Evolutionary conservation across 1,284 basidiomycete genomes (phyloP).

Genomic region (Papiliotrema flavescens): DNA sequence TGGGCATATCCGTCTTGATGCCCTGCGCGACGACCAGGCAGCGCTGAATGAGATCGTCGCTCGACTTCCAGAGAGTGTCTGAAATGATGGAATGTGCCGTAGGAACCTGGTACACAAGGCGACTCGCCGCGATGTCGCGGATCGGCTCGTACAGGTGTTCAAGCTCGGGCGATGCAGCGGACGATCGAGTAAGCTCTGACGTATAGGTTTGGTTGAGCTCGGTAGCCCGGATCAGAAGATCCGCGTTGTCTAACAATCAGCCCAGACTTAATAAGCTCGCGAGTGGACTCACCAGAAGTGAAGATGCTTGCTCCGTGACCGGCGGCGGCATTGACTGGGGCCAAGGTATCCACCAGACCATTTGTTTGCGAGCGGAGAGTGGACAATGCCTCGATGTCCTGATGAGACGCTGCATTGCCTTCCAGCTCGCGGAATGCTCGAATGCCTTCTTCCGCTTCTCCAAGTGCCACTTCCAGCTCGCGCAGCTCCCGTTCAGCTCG

Average conservation of each 20-base stretch:
- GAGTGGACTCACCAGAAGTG: neutral
- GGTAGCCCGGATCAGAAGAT: too few relatives aligned
- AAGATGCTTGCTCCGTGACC: too few relatives aligned
- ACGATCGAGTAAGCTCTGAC: too few relatives aligned
- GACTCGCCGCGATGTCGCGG: neutral
- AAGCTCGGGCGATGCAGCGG: conserved; percentile 1
- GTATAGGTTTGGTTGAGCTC: too few relatives aligned
- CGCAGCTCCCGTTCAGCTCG: conserved; percentile 17
- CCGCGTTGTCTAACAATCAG: too few relatives aligned
- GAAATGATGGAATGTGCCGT: neutral
- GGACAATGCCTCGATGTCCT: conserved; percentile 25
- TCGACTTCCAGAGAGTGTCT: conserved; percentile 22
- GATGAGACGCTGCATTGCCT: conserved; percentile 12
- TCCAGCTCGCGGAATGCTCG: conserved; percentile 36
- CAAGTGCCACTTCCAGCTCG: conserved; percentile 26
- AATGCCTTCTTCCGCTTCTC: conserved; percentile 32
- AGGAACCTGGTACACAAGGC: conserved; percentile 8
- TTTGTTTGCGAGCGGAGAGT: conserved; percentile 24
- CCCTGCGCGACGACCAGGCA: conserved; percentile 64
- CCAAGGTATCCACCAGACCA: conserved; percentile 20
- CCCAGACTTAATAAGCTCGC: neutral
- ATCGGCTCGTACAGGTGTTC: conserved; percentile 8
- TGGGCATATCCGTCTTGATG: conserved; percentile 47
- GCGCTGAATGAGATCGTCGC: conserved; percentile 57
- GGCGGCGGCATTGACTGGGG: conserved; percentile 8